Conservation (phyloP, 2,329 filamentous ascomycete genomes). For the Fusarium albosuccineum region DNA sequence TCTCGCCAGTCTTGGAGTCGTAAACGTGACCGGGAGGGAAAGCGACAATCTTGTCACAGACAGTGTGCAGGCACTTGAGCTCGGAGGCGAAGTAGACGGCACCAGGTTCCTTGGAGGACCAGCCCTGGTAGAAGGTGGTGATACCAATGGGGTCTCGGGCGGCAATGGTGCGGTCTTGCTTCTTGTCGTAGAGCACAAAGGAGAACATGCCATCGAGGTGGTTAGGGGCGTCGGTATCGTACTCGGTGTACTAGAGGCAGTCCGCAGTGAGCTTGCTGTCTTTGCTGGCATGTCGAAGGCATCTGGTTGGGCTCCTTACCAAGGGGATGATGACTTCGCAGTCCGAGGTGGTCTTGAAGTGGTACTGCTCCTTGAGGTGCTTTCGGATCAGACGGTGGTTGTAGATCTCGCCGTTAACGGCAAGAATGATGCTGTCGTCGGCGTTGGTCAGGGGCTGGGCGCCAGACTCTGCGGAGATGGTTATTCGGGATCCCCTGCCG, state of each 20-base stretch:
- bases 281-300: background rate
- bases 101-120: conserved; percentile 83
- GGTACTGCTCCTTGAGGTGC: conserved; percentile 83
- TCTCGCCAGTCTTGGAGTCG: conserved; percentile 89
- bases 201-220: conserved; percentile 99
- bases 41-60: conserved; percentile 94
- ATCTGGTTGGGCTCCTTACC: conserved; percentile 62
- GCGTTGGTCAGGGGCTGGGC: conserved; percentile 95
- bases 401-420: conserved; percentile 99
- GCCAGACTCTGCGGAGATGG: conserved; percentile 77
- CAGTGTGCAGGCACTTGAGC: conserved; percentile 90
- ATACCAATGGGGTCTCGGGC: conserved; percentile 97
- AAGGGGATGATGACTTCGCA: conserved; percentile 99
- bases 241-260: conserved; percentile 82
- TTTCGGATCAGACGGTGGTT: conserved; percentile 98
- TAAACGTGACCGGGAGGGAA: conserved; percentile 97
- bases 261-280: conserved; percentile 29
- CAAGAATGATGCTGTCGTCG: conserved; percentile 87
- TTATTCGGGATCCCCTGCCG: conserved; percentile 35
- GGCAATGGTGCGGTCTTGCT: conserved; percentile 89
- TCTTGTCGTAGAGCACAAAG: conserved; percentile 97
- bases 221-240: conserved; percentile 92
- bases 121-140: conserved; percentile 97
- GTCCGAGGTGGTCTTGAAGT: conserved; percentile 99
- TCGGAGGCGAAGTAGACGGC: conserved; percentile 97